Conservation (phyloP, 2,329 filamentous ascomycete genomes). For the Aspergillus flavus region DNA sequence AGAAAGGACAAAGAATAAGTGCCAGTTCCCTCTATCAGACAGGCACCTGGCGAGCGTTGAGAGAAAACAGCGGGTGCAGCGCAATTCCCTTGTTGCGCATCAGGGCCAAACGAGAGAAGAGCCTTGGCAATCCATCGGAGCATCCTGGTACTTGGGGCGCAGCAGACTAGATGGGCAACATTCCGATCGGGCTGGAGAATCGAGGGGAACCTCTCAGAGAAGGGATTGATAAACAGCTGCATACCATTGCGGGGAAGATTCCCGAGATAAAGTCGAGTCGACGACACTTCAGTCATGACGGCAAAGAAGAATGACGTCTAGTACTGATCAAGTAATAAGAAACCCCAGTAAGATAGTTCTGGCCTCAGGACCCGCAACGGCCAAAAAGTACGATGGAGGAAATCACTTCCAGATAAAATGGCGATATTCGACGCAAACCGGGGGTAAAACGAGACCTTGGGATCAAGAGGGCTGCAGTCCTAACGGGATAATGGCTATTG, state of each 20-base stretch:
- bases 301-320: constrained; percentile 11
- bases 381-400: neutral
- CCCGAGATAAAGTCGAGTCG: constrained; percentile 93
- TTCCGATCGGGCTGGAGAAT: constrained; percentile 24
- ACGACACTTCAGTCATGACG: constrained; percentile 82
- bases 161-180: constrained; percentile 15
- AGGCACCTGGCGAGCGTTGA: constrained; percentile 7
- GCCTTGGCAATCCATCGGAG: constrained; percentile 18
- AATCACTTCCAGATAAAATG: neutral
- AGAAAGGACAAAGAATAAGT: constrained; percentile 8
- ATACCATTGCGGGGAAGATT: constrained; percentile 96
- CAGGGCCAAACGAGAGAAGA: constrained; percentile 14
- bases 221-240: constrained; percentile 45
- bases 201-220: constrained; percentile 24
- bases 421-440: neutral
- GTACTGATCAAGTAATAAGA: constrained; percentile 7
- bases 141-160: constrained; percentile 15
- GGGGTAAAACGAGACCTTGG: constrained; percentile 6
- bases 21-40: constrained; percentile 8
- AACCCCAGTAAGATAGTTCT: constrained; percentile 6
- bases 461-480: constrained; percentile 9
- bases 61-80: constrained; percentile 6
- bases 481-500: constrained; percentile 6
- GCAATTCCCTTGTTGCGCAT: constrained; percentile 8
- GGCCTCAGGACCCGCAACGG: constrained; percentile 5